phyloP scores from a whole-genome alignment of 2,329 filamentous ascomycete species.

The Pestalotiopsis sp. region DNA sequence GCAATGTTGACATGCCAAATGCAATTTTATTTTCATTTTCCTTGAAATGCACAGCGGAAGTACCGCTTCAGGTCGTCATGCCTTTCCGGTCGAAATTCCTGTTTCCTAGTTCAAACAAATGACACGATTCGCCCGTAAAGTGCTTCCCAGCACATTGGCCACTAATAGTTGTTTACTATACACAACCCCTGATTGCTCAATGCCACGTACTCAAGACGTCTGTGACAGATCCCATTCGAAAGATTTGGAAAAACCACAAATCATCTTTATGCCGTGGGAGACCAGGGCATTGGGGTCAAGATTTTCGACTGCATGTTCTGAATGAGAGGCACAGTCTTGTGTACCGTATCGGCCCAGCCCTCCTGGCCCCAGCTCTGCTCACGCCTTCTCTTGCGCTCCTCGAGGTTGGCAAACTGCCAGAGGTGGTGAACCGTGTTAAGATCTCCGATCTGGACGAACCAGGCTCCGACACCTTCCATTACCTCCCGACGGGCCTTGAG shows the following conservation, averaged over 20 bases:
- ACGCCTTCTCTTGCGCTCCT: constrained; percentile 85
- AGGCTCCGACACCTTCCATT: constrained; percentile 97
- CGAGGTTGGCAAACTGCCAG: constrained; percentile 97
- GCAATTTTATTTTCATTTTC: not conserved
- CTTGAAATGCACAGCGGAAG: not conserved
- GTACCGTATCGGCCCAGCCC: constrained; percentile 95
- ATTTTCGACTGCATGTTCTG: constrained; percentile 96
- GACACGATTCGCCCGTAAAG: not conserved
- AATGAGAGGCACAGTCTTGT: constrained; percentile 97
- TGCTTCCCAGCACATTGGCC: not conserved
- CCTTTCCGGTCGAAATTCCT: not conserved
- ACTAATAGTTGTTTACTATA: not conserved
- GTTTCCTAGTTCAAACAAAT: not conserved
- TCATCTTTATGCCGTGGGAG: constrained; percentile 72
- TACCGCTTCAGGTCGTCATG: not conserved
- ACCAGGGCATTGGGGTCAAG: constrained; percentile 94
- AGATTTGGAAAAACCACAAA: constrained; percentile 10
- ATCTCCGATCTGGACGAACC: constrained; percentile 98
- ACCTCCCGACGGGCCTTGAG: constrained; percentile 90
- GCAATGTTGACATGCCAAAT: not conserved
- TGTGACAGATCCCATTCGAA: constrained; percentile 5
- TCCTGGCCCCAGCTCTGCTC: constrained; percentile 96
- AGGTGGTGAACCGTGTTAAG: constrained; percentile 97
- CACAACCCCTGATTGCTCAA: not conserved
- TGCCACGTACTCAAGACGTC: not conserved